Evolutionary conservation across 202 grass and related monocot genomes (phyloP).

Genomic region (Alloteropsis angusta): DNA sequence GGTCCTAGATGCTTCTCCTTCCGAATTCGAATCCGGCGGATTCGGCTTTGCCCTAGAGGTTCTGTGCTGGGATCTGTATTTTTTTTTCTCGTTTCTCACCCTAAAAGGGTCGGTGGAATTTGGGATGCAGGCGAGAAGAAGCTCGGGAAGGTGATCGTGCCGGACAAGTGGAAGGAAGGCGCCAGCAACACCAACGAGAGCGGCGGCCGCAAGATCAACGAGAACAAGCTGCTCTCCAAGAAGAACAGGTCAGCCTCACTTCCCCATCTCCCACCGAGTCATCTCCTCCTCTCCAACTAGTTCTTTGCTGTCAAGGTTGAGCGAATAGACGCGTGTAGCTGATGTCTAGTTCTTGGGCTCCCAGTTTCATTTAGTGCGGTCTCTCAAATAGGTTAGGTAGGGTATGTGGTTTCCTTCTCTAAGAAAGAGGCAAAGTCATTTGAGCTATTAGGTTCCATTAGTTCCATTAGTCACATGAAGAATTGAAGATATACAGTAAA

Average conservation of each 20-base stretch:
- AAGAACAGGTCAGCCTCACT: conserved; percentile 59
- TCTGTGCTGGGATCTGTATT: neutral
- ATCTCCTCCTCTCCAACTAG: no score
- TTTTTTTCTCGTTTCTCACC: no score
- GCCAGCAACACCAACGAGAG: conserved; percentile 92
- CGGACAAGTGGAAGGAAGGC: conserved; percentile 99
- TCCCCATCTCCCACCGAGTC: neutral
- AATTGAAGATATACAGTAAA: neutral
- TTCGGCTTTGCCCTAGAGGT: neutral
- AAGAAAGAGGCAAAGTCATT: neutral
- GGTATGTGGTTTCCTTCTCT: neutral
- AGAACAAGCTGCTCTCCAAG: conserved; percentile 98
- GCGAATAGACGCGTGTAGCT: no score
- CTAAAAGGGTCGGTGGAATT: neutral
- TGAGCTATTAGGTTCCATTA: neutral
- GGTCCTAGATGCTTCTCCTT: neutral
- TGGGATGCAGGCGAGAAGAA: conserved; percentile 82
- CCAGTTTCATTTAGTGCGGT: neutral
- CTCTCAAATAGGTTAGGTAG: neutral
- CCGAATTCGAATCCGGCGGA: neutral
- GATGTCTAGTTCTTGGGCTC: neutral
- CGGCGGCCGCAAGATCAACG: conserved; percentile 94
- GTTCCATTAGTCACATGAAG: neutral
- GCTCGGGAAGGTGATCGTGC: conserved; percentile 94
- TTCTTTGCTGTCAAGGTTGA: neutral